Conservation (phyloP, 2,329 filamentous ascomycete species). For the Talaromyces atroroseus region DNA sequence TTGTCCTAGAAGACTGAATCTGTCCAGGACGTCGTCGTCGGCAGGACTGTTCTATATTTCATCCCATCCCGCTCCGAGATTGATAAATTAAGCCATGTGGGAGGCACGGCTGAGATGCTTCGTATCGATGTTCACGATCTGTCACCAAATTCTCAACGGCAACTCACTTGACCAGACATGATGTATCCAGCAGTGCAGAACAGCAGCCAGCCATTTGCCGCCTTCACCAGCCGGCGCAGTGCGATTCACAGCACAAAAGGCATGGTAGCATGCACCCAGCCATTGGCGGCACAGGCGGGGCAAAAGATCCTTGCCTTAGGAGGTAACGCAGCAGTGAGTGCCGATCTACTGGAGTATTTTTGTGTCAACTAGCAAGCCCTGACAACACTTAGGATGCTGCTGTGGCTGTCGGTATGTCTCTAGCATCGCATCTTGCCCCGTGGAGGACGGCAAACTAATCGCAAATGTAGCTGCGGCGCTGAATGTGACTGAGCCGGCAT, state of each 20-base stretch:
- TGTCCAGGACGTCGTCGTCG: neutral
- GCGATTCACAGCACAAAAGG: constrained; percentile 86
- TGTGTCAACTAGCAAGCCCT: neutral
- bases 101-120: neutral
- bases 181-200: neutral
- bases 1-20: neutral
- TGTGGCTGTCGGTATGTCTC: constrained; percentile 54
- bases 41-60: neutral
- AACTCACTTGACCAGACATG: neutral
- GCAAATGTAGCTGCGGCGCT: constrained; percentile 66
- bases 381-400: constrained; percentile 67
- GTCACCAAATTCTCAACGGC: too few relatives aligned
- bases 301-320: constrained; percentile 77
- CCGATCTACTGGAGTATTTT: neutral
- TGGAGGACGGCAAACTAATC: neutral
- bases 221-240: constrained; percentile 66
- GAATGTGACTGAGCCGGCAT: constrained; percentile 88
- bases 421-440: constrained; percentile 47
- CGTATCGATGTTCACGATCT: neutral
- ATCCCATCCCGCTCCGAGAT: neutral
- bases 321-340: constrained; percentile 82
- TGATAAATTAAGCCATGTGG: neutral
- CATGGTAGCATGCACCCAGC: constrained; percentile 85
- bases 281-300: constrained; percentile 81
- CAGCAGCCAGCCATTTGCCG: neutral